Evolutionary conservation across 768 basidiomycete species (phyloP).

Genomic region (Russula brevipes): DNA sequence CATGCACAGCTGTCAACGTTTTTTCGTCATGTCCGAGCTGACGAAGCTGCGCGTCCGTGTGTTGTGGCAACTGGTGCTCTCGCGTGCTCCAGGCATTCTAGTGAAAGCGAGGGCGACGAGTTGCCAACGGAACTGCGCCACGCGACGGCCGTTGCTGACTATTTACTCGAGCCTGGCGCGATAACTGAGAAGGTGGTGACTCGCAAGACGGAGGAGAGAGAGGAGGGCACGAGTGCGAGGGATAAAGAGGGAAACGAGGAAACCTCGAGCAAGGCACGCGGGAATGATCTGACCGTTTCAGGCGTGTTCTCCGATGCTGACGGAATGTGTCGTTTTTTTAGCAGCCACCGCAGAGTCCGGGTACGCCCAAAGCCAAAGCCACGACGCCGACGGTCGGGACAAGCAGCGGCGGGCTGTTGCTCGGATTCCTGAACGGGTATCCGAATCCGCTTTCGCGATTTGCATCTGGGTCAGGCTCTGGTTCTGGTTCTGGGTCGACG

Average conservation of each 20-base stretch:
- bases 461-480: conserved; percentile 28
- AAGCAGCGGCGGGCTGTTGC: conserved; percentile 37
- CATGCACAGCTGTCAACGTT: conserved; percentile 18
- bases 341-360: conserved; percentile 26
- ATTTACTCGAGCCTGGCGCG: conserved; percentile 45
- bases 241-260: conserved; percentile 20
- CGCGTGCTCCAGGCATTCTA: conserved; percentile 35
- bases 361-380: conserved; percentile 25
- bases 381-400: conserved; percentile 28
- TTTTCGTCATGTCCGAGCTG: conserved; percentile 10
- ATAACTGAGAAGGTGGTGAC: conserved; percentile 17
- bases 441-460: conserved; percentile 55
- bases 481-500: conserved; percentile 15
- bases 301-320: background rate
- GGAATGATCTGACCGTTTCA: background rate
- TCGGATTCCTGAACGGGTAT: conserved; percentile 59
- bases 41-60: background rate
- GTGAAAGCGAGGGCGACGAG: conserved; percentile 48
- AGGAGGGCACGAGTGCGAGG: conserved; percentile 3
- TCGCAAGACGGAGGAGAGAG: conserved; percentile 25
- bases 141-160: conserved; percentile 57
- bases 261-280: conserved; percentile 18
- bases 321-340: background rate
- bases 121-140: conserved; percentile 56
- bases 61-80: background rate